Base-by-base conservation (phyloP, 1,139 yeast species). In the Trichomonascaceae sp. region DNA sequence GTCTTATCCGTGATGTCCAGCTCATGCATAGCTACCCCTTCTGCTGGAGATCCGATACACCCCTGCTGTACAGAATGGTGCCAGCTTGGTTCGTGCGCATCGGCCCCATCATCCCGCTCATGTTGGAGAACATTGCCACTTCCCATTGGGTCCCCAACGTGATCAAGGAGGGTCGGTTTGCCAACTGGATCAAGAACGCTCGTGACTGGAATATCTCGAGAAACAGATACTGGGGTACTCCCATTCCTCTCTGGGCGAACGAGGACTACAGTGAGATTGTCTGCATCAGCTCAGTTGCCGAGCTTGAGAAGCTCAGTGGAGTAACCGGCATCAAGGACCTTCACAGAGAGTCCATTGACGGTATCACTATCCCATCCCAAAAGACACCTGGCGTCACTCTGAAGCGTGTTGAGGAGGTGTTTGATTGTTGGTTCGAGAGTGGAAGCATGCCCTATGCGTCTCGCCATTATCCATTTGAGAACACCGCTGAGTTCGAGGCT, bases 1-100 rank as follows among this genome's bases (percentile, higher is more conserved):
- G 79, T 48, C 48, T 92, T 30, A 65, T 89, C 47, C 72, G 76
- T 32, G 78, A 75, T 41, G 67, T 84, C 31, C 97, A 89, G 66
- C 67, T 89, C 43, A 76, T 76, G 65, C 99, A 89, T 70, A 79
- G 93, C 59, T 89, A 89, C 60, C 98, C 99, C 51, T 89, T 89
- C 77, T 89, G 99, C 66, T 89, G 99, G 99, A 79, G 99, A 71
- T 87, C 97, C 3, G 98, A 89, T 57, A 92, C 99, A 27, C 99
- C 99, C 34, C 74, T 89, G 58, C 62, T 89, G 48, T 92, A 89
- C 67, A 77, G 93, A 65, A 76, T 95, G 31, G 96, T 89, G 44
- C 98, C 99, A 33, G 92, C 97, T 22, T 89, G 99, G 99, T 92
- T 92, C 51, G 93, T 89, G 40, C 80, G 93, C 57, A 79, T 89